phyloP scores from a whole-genome alignment of 2,329 filamentous ascomycete genomes.

The Didymella lethalis region DNA sequence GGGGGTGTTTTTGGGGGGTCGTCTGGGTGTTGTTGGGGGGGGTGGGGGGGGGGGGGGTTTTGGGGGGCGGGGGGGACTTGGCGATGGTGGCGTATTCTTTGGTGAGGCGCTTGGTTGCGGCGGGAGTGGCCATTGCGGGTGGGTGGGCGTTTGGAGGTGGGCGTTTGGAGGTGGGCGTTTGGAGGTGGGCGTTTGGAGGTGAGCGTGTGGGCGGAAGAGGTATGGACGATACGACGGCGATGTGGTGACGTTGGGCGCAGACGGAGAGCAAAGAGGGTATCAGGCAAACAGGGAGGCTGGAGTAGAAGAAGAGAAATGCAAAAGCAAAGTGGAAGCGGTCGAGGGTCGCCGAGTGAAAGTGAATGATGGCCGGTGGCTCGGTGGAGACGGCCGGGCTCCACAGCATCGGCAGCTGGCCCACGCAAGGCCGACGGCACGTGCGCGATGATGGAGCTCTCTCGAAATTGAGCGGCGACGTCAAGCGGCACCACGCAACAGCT shows the following conservation, averaged over 20 bases:
- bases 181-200: not conserved
- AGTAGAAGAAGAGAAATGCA: not conserved
- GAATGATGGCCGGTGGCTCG: not conserved
- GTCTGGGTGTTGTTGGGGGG: no score
- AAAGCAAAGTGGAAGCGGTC: not conserved
- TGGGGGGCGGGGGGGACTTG: no score
- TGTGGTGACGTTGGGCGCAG: not conserved
- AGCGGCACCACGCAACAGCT: constrained; percentile 36
- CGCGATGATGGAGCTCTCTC: not conserved
- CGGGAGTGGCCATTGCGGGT: constrained; percentile 49
- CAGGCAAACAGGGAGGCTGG: not conserved
- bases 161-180: not conserved
- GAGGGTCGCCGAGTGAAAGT: not conserved
- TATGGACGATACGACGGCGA: not conserved
- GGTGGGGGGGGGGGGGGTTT: no score
- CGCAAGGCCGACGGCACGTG: not conserved
- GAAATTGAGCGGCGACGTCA: constrained; percentile 34
- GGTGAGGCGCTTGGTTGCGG: constrained; percentile 59
- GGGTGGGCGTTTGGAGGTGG: not conserved
- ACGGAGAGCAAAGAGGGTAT: constrained; percentile 16
- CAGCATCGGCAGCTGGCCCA: not conserved
- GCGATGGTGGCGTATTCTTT: constrained; percentile 73
- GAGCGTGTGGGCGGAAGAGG: no score
- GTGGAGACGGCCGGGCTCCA: not conserved
- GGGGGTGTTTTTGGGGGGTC: no score